phyloP scores from a whole-genome alignment of 331 rosid species.

The Quercus tomentella region DNA sequence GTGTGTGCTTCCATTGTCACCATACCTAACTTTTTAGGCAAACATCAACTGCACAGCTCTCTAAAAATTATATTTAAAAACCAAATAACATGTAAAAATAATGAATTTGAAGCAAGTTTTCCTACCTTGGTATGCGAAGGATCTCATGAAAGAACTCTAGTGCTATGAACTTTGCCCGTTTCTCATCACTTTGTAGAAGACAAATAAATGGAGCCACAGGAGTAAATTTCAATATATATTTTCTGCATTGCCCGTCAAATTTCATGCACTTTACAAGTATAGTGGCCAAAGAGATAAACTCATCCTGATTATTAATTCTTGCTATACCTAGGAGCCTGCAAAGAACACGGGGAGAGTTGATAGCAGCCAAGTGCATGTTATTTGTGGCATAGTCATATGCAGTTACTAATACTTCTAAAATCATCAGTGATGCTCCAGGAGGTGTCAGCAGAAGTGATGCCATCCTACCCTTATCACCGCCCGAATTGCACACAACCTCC shows the following conservation, averaged over 20 bases:
- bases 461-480: slow-evolving; percentile 34
- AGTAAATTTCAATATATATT: slow-evolving; percentile 53
- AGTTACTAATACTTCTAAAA: slow-evolving; percentile 69
- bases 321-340: slow-evolving; percentile 63
- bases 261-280: slow-evolving; percentile 73
- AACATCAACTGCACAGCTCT: slow-evolving; percentile 1
- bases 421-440: slow-evolving; percentile 75
- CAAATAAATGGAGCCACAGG: slow-evolving; percentile 60
- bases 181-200: slow-evolving; percentile 49
- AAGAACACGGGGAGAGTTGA: slow-evolving; percentile 69
- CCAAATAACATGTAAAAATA: background rate
- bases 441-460: slow-evolving; percentile 57
- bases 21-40: background rate
- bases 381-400: slow-evolving; percentile 64
- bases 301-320: slow-evolving; percentile 49
- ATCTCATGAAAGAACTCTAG: slow-evolving; percentile 72
- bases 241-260: slow-evolving; percentile 60
- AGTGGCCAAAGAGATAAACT: slow-evolving; percentile 58
- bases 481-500: slow-evolving; percentile 58
- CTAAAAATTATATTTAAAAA: background rate
- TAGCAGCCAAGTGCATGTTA: slow-evolving; percentile 68
- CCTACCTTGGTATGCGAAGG: slow-evolving; percentile 71
- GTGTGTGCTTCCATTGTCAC: background rate
- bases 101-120: slow-evolving; percentile 16
- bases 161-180: slow-evolving; percentile 48